Percentiles rank a stretch among this genome's conserved stretches.
Conservation (phyloP, 1,284 basidiomycete species). For the Athelia sp. region DNA sequence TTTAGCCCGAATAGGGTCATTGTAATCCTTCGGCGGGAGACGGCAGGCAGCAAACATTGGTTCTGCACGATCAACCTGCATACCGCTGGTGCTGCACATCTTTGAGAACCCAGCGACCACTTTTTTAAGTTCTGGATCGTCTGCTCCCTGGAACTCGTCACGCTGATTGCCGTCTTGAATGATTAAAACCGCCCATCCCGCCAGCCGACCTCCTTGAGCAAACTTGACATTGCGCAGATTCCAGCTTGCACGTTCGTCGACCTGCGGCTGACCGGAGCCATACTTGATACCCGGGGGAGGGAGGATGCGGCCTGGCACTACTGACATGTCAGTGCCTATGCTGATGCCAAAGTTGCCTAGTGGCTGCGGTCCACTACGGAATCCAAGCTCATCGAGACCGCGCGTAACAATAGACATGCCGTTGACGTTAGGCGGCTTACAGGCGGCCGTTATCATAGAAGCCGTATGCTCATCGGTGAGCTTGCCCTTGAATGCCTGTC, state of each 20-base stretch:
- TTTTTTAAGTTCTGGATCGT: constrained; percentile 43
- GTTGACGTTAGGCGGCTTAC: constrained; percentile 64
- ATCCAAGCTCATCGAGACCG: constrained; percentile 61
- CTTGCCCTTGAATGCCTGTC: constrained; percentile 68
- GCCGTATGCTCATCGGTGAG: constrained; percentile 64
- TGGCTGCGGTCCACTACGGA: constrained; percentile 36
- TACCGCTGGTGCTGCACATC: constrained; percentile 59
- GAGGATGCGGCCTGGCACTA: constrained; percentile 69
- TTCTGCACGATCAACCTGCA: constrained; percentile 36
- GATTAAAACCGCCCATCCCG: constrained; percentile 60
- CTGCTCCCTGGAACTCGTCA: constrained; percentile 39
- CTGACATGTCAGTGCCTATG: constrained; percentile 62
- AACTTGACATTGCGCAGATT: constrained; percentile 64
- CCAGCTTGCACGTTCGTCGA: constrained; percentile 67
- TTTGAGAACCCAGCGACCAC: constrained; percentile 43
- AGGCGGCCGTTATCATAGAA: constrained; percentile 63
- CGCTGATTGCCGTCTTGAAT: constrained; percentile 48
- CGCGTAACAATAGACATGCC: constrained; percentile 49
- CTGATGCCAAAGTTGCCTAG: constrained; percentile 55
- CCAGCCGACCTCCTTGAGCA: constrained; percentile 42
- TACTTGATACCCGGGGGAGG: constrained; percentile 56
- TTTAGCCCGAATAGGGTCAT: constrained; percentile 42
- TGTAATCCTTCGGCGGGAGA: constrained; percentile 38
- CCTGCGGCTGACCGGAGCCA: constrained; percentile 33
- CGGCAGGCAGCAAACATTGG: constrained; percentile 30